Base-by-base conservation (phyloP, 345 rosid genomes). In the Pugionium cornutum region DNA sequence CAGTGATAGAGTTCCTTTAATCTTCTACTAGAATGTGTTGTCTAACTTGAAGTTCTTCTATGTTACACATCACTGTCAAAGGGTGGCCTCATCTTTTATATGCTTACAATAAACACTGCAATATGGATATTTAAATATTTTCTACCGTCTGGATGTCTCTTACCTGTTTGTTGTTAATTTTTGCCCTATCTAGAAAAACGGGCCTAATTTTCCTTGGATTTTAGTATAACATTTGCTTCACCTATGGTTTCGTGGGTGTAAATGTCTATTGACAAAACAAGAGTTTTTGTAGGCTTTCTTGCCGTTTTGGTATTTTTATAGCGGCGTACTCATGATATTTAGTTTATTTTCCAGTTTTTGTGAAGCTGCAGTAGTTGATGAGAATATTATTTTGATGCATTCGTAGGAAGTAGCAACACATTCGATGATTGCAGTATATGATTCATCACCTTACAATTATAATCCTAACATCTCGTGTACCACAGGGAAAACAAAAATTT, bases 401-500 rank as follows among this genome's bases (percentile, higher is more conserved):
- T 26, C 25, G 18, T 51, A 43, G 25, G 27, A 35, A 18, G 10
- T 32, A 46, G 25, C 5, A 47, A 26, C 11, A 6, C 6, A 52
- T 53, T 7, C 31, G 26, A 52, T 47, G 31, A 31, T 60, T 53
- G 58, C n/a, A 47, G 42, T 47, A 11, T n/a, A 9, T 53, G 32
- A 25, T 74, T 43, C 62, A 40, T 49, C 54, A 46, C n/a, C 53
- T 1, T 25, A 58, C 41, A 59, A 36, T 32, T 25, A 27, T 2
- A 51, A 18, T 52, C 28, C 26, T 64, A 46, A 59, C 43, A 37
- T 71, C 32, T 41, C 57, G 4, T 50, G 7, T 55, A 11, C 58
- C 65, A 73, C 89, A 91, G 97, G 79, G 97, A 91, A 71, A 91
- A 91, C 67, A 91, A 91, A 78, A 91, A 88, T 70, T 80, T 91